Evolutionary conservation across 2,329 filamentous ascomycete species (phyloP).

Genomic region (Colletotrichum aenigma): DNA sequence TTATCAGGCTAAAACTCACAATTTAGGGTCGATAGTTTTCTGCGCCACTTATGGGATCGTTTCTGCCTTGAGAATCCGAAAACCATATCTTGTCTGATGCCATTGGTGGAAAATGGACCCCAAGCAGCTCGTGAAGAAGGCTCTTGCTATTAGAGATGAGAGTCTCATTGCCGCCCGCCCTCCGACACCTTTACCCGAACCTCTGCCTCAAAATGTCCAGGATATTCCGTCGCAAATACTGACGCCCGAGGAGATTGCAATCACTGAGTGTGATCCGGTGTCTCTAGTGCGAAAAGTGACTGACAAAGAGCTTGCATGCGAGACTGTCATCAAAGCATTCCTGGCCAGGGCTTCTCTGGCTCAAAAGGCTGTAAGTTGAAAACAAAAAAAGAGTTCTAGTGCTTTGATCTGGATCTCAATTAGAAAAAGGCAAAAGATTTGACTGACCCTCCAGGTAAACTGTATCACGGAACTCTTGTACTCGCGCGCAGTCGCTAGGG

Average conservation of each 20-base stretch:
- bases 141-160: background rate
- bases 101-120: background rate
- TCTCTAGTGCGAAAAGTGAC: background rate
- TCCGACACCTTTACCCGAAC: background rate
- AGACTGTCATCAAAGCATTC: background rate
- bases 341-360: background rate
- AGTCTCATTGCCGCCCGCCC: background rate
- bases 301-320: background rate
- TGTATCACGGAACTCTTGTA: background rate
- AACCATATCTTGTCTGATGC: background rate
- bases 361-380: background rate
- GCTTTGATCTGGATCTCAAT: too few species aligned
- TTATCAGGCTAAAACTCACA: too few species aligned
- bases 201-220: background rate
- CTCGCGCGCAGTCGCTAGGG: slow-evolving; percentile 15
- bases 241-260: background rate
- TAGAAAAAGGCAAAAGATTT: too few species aligned
- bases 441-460: background rate
- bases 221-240: background rate
- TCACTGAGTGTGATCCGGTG: background rate
- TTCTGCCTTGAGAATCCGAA: too few species aligned
- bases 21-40: too few species aligned
- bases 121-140: background rate
- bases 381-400: background rate
- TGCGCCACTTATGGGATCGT: background rate